A percentile compares a stretch with the other conserved stretches of the same genome.
phyloP scores from a whole-genome alignment of 192 early-diverging fungal species.

The Coemansia nantahalensis region DNA sequence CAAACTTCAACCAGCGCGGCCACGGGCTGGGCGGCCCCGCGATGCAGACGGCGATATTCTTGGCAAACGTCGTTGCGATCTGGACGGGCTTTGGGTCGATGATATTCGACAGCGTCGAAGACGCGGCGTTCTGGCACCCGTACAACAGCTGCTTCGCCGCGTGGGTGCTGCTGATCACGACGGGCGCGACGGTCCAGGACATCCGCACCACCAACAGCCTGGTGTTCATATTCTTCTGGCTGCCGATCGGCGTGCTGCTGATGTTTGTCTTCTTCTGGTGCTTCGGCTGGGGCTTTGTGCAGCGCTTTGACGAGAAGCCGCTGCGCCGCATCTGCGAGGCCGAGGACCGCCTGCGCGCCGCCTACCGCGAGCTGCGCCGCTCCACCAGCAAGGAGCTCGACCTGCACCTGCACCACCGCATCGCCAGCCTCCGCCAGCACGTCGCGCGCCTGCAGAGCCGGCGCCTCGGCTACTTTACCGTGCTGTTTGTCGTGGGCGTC shows the following conservation, averaged over 20 bases:
- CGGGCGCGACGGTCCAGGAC: constrained; percentile 33
- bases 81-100: constrained; percentile 52
- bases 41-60: constrained; percentile 44
- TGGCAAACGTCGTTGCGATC: constrained; percentile 49
- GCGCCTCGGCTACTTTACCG: constrained; percentile 32
- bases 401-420: constrained; percentile 2
- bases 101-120: constrained; percentile 43
- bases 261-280: constrained; percentile 50
- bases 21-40: constrained; percentile 31
- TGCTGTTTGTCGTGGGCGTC: constrained; percentile 30
- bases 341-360: constrained; percentile 25
- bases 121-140: constrained; percentile 29
- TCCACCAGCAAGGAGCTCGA: constrained; percentile 17
- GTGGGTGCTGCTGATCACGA: constrained; percentile 44
- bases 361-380: constrained; percentile 36
- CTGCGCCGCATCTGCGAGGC: constrained; percentile 33
- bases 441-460: constrained; percentile 16
- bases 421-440: constrained; percentile 23
- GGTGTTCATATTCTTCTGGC: constrained; percentile 52
- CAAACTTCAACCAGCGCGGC: constrained; percentile 46
- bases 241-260: constrained; percentile 48
- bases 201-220: constrained; percentile 39
- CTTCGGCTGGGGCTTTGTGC: constrained; percentile 42
- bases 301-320: constrained; percentile 50
- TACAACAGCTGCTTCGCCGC: constrained; percentile 53